These are phyloP conservation scores for Sporodiniella umbellata DNA, from an alignment of 371 early-diverging fungal genomes.

Conservation along the genomic window DNA sequence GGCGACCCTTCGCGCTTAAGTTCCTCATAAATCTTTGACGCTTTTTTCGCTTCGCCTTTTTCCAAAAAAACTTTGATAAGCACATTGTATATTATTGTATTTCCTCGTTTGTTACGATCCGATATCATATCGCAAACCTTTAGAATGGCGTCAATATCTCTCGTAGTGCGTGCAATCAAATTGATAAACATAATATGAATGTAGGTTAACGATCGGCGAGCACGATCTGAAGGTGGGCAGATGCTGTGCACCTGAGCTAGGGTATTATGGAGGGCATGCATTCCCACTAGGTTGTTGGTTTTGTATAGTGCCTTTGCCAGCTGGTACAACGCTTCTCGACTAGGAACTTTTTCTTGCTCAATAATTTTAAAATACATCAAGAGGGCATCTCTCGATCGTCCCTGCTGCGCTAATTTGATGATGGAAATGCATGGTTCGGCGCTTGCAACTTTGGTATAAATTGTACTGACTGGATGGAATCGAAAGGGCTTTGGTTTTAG, in stretches of 20 bases:
- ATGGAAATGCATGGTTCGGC: conserved; percentile 22
- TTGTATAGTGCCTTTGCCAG: conserved; percentile 9
- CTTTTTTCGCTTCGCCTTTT: conserved; percentile 1
- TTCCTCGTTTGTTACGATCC: background rate
- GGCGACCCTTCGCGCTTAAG: conserved; percentile 3
- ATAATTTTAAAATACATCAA: conserved; percentile 10
- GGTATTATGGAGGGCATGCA: conserved; percentile 21
- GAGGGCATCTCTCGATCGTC: conserved; percentile 16
- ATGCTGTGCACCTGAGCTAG: conserved; percentile 6
- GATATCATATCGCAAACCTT: conserved; percentile 15
- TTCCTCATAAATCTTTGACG: conserved; percentile 3
- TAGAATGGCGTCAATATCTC: conserved; percentile 12
- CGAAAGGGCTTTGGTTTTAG: background rate
- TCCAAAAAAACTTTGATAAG: conserved; percentile 15
- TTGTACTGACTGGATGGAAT: background rate
- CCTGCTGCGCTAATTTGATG: conserved; percentile 7
- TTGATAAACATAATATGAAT: conserved; percentile 27
- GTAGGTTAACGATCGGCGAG: conserved; percentile 8
- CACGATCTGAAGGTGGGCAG: background rate
- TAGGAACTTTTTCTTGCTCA: conserved; percentile 14
- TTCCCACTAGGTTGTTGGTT: conserved; percentile 10
- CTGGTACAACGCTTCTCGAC: conserved; percentile 21
- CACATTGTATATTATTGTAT: conserved; percentile 15
- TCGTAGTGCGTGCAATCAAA: conserved; percentile 11
- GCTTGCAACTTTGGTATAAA: background rate